These are phyloP conservation scores for Berberis thunbergii DNA, from an alignment of 164 flowering plant genomes.

Conservation along the genomic window DNA sequence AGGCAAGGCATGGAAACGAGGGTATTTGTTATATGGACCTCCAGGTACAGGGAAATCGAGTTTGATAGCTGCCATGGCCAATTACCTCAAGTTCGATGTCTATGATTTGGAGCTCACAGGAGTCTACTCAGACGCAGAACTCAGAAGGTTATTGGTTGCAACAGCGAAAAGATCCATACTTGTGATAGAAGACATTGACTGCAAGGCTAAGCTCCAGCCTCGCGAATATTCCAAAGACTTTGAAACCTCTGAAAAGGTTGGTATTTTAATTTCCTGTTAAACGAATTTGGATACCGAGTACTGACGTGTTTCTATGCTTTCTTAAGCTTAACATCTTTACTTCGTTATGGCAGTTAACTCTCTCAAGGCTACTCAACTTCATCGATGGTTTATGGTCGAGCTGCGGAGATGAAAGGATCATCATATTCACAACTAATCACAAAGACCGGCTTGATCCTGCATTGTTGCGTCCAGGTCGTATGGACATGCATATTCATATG, in stretches of 20 bases:
- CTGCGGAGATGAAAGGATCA: slow-evolving; percentile 42
- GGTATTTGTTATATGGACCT: slow-evolving; percentile 45
- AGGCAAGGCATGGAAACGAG: too few relatives aligned
- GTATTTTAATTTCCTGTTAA: too few relatives aligned
- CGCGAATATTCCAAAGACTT: too few relatives aligned
- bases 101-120: slow-evolving; percentile 49
- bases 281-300: too few relatives aligned
- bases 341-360: slow-evolving; percentile 16
- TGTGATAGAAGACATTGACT: slow-evolving; percentile 59
- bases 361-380: slow-evolving; percentile 38
- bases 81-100: too few relatives aligned
- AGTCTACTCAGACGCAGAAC: slow-evolving; percentile 39
- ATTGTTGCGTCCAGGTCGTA: slow-evolving; percentile 36
- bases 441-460: slow-evolving; percentile 36
- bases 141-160: slow-evolving; percentile 40
- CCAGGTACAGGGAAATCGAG: slow-evolving; percentile 34
- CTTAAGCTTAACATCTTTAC: too few relatives aligned
- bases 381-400: slow-evolving; percentile 40
- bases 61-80: too few relatives aligned
- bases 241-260: too few relatives aligned
- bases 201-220: slow-evolving; percentile 3
- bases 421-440: slow-evolving; percentile 42
- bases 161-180: slow-evolving; percentile 41
- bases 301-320: too few relatives aligned
- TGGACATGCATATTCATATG: slow-evolving; percentile 49